These are phyloP conservation scores for Kregervanrija pseudodelftensis DNA, from an alignment of 805 yeast species.

Conservation along the genomic window DNA sequence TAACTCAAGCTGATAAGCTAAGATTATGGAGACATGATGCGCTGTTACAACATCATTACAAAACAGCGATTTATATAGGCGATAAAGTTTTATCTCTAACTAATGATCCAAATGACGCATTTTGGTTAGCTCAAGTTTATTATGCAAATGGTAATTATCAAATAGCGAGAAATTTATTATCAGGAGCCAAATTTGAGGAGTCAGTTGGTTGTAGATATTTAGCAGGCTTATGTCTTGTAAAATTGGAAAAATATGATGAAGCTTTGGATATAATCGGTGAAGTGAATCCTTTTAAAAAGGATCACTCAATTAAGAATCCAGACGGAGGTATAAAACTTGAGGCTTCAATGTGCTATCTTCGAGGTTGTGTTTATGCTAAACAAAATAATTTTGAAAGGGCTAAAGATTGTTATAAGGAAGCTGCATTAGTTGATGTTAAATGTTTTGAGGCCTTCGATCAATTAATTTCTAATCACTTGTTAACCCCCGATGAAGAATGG, in stretches of 20 bases:
- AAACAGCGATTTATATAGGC: constrained; percentile 85
- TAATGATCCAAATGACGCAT: constrained; percentile 85
- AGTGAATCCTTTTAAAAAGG: constrained; percentile 56
- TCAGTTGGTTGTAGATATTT: constrained; percentile 76
- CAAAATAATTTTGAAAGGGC: constrained; percentile 83
- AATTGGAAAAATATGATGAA: constrained; percentile 76
- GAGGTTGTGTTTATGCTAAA: constrained; percentile 78
- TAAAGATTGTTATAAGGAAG: constrained; percentile 79
- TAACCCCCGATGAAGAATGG: constrained; percentile 87
- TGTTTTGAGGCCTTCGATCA: constrained; percentile 91
- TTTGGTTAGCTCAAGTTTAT: constrained; percentile 91
- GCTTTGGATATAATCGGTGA: constrained; percentile 85
- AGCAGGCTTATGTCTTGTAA: constrained; percentile 65
- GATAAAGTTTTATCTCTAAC: constrained; percentile 84
- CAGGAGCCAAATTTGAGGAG: constrained; percentile 46
- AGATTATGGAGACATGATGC: constrained; percentile 94
- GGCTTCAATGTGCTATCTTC: constrained; percentile 75
- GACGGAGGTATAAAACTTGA: constrained; percentile 87
- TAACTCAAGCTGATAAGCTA: constrained; percentile 77
- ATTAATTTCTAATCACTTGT: constrained; percentile 59
- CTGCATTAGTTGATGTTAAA: constrained; percentile 78
- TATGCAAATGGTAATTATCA: constrained; percentile 69
- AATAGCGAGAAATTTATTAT: constrained; percentile 67
- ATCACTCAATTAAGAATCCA: constrained; percentile 32
- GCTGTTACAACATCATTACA: constrained; percentile 81